Conservation (phyloP, 2,329 filamentous ascomycete species). For the Calonectria multiphialidica region DNA sequence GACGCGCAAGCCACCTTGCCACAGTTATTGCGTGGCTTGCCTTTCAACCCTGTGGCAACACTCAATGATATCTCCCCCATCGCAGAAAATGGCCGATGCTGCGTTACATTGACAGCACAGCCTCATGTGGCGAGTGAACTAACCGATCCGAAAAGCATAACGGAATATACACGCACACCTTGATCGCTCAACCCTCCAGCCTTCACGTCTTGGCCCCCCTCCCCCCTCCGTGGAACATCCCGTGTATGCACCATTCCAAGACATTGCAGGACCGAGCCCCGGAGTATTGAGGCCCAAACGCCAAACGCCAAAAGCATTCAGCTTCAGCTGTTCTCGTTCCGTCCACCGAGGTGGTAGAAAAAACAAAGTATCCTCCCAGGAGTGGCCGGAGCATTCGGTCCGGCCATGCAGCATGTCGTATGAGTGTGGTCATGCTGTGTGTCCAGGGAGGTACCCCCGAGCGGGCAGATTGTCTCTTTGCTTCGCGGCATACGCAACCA, state of each 20-base stretch:
- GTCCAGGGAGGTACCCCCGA: not conserved
- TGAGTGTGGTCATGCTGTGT: not conserved
- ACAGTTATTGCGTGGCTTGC: slow-evolving; percentile 38
- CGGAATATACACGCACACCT: too few species aligned
- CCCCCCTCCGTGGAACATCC: not conserved
- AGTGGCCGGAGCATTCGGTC: not conserved
- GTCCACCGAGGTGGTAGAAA: not conserved
- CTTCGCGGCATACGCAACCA: not conserved
- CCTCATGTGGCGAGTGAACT: slow-evolving; percentile 6
- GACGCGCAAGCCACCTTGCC: slow-evolving; percentile 46
- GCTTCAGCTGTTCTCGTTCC: not conserved
- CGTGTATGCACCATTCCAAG: not conserved
- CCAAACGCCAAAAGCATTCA: not conserved
- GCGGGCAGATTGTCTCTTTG: not conserved
- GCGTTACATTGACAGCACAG: not conserved
- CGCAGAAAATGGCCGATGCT: not conserved
- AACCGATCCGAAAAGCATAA: not conserved
- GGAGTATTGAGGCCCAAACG: not conserved
- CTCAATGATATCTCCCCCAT: not conserved
- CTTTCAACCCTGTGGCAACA: slow-evolving; percentile 8
- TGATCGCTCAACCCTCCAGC: too few species aligned
- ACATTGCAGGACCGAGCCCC: not conserved
- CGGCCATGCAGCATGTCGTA: not conserved
- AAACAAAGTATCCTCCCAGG: not conserved
- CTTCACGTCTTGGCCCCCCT: too few species aligned